These are phyloP conservation scores for Plasmodium relictum DNA, from an alignment of 169 alveolate species.

Conservation along the genomic window DNA sequence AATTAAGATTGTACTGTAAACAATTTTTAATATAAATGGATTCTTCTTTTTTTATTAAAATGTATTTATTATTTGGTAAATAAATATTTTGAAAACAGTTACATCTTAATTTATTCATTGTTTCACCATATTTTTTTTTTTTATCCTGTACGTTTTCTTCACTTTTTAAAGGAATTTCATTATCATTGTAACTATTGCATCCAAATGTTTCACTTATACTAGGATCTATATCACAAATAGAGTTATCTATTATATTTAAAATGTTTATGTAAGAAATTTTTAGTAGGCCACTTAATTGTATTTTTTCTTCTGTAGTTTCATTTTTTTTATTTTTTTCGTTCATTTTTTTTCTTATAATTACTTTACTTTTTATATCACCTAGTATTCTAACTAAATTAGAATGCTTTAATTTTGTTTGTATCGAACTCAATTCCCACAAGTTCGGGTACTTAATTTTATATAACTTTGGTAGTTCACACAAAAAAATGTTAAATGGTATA, in stretches of 20 bases:
- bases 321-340: neutral
- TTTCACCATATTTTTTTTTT: neutral
- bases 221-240: slow-evolving; percentile 33
- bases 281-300: slow-evolving; percentile 55
- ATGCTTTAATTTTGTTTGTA: slow-evolving; percentile 33
- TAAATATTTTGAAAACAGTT: slow-evolving; percentile 56
- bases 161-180: neutral
- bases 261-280: slow-evolving; percentile 63
- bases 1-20: neutral
- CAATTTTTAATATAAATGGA: slow-evolving; percentile 22
- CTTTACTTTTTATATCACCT: slow-evolving; percentile 6
- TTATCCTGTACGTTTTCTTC: neutral
- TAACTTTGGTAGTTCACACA: slow-evolving; percentile 59
- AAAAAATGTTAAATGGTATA: slow-evolving; percentile 53
- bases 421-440: slow-evolving; percentile 29
- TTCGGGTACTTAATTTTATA: slow-evolving; percentile 53
- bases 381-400: slow-evolving; percentile 38
- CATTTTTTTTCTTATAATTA: neutral
- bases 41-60: slow-evolving; percentile 42
- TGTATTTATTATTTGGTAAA: slow-evolving; percentile 50
- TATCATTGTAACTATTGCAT: neutral
- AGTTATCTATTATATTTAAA: slow-evolving; percentile 45
- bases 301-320: neutral
- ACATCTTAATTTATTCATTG: slow-evolving; percentile 16
- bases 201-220: neutral